Base-by-base conservation (phyloP, 305 asterid species). In the Fraxinus floribunda region DNA sequence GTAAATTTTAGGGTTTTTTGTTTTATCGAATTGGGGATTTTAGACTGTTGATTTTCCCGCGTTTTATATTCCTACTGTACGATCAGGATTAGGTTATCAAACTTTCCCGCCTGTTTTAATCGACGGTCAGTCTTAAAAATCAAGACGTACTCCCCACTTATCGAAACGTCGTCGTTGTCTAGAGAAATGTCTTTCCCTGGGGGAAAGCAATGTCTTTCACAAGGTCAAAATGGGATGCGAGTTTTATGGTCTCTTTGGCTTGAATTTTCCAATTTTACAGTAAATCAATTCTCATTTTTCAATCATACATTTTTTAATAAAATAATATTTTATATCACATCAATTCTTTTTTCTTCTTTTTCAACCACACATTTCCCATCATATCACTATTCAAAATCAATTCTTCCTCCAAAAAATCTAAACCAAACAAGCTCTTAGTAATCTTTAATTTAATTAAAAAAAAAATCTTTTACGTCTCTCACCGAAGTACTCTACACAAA, bases 71-170 rank as follows among this genome's bases (percentile, higher is more conserved):
- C 24, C 41, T 26, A 29, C 30, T 68, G n/a, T 29, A 26, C 39
- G 38, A 18, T 68, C 10, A 6, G 13, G 41, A 70, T 30, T 32
- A 5, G 8, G 5, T 29, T 26, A 26, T 26, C 18, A 68, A 68
- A 10, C n/a, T 70, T 64, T 70, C 76, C 44, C 76, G 76, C 76
- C 76, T 6, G 36, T 70, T 70, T 15, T 70, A 32, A 70, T 70
- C 41, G 1, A 70, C 76, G 76, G 76, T 30, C 76, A 52, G 64
- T 52, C 64, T 52, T 52, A 52, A 52, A 52, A 34, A 34, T 52
- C 62, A 32, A 68, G 74, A 68, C 35, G 7, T 29, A 2, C 74
- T 26, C 11, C 74, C 6, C 9, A 15, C 1, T 16, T 52, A 16
- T 15, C 7, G 20, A 52, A 26, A 24, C 36, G 36, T 29, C 24